Base-by-base conservation (phyloP, 371 early-diverging fungal genomes). In the Quaeritorhiza haematococci region DNA sequence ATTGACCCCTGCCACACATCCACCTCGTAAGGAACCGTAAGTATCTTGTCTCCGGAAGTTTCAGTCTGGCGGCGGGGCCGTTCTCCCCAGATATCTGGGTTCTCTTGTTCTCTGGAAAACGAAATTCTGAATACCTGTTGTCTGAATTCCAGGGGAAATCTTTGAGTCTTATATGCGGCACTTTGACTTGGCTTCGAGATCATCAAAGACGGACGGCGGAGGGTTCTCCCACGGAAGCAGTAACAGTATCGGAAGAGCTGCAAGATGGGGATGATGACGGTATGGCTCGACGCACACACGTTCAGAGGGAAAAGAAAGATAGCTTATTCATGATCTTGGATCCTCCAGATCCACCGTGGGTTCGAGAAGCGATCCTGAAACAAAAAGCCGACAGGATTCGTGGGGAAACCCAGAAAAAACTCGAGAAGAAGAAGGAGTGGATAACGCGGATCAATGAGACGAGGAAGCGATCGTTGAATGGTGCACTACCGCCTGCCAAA, bases 91-190 rank as follows among this genome's bases (percentile, higher is more conserved):
- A n/a, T n/a, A n/a, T n/a, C n/a, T n/a, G n/a, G n/a, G n/a, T n/a
- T n/a, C n/a, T n/a, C n/a, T n/a, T n/a, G n/a, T n/a, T n/a, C n/a
- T n/a, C n/a, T n/a, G n/a, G n/a, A n/a, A n/a, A n/a, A n/a, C n/a
- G n/a, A n/a, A 26, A 26, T 29, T 26, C 4, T 17, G 13, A 10
- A 23, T 10, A 47, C 10, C 10, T 13, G 48, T 47, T 47, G 17
- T 47, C 10, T 21, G 19, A 10, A 47, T 47, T 47, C 51, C 54
- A 85, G 84, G 94, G 93, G 28, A 93, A 94, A 73, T 88, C 91
- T 15, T 78, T 95, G 3, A 87, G 87, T 56, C 71, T 93, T 27
- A 83, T 93, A 32, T 92, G 92, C 66, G 91, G 91, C 10, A 76
- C 90, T 0, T 63, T 93, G 6, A 80, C 72, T 19, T 93, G 96